Base-by-base conservation (phyloP, 306 rosid genomes). In the Dryas alaskensis region DNA sequence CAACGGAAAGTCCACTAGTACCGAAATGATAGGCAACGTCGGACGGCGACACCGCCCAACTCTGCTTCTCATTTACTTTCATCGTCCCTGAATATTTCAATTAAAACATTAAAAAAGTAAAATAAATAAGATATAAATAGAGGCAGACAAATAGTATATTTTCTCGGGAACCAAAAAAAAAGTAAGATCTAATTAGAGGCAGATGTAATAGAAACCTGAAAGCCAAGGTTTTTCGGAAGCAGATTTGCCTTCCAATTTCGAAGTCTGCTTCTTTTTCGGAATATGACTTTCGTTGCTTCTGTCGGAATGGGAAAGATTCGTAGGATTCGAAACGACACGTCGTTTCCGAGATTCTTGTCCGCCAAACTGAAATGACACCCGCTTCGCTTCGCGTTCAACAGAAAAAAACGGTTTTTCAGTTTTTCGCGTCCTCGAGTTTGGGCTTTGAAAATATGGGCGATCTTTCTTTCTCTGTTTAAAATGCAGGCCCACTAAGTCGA, bases 1-100 rank as follows among this genome's bases (percentile, higher is more conserved):
- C 98, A 45, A 91, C 92, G 48, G 98, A 89, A 72, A 87, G 25
- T 69, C 97, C 98, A 76, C 98, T 89, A 22, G 92, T 81, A 11
- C 85, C 95, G 69, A 94, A 91, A 80, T 91, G 97, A 78, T 81
- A 76, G 73, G 82, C 86, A 78, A 82, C 69, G 48, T 78, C 67
- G 17, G 97, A 81, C 46, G 92, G 87, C 37, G 97, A 89, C 27
- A 79, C 76, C 48, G 81, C 79, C 96, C 96, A 91, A 46, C 58
- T 83, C 76, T 73, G 82, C 78, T 80, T 86, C 84, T 79, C 85
- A 47, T 55, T 72, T 59, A 40, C 82, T 55, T 60, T 82, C 81
- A 73, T 60, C 19, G 58, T 40, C 39, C 89, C 91, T 85, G 86
- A 73, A 37, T 70, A 47, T 45, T 59, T 52, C 73, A 62, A 70